Evolutionary conservation across 441 rosid genomes (phyloP), one percentile per base, ranked within the genome.

Genomic region (Euphorbia schlechtendalii): DNA sequence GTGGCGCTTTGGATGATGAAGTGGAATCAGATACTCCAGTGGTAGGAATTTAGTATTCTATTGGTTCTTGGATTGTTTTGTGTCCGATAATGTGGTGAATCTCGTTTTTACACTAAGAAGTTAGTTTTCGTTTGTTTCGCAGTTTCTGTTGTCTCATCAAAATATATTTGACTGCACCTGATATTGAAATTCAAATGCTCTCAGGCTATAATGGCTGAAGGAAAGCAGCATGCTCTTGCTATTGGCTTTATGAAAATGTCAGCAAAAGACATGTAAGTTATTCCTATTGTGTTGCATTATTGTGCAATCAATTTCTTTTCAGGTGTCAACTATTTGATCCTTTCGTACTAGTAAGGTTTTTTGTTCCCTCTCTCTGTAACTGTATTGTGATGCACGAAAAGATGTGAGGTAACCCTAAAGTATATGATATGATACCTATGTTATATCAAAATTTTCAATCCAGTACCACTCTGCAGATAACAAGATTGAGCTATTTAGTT

Each of bases 131-230:
- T 36, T 4, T 9, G 40, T 36, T 36, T 36, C 40, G 9, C 40
- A 3, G 40, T 36, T 36, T 36, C 9, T 36, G 9, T 36, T 36
- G 9, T 36, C 40, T 36, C 9, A 36, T 4, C 9, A 9, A 27
- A 21, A 21, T 48, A 25, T 36, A 21, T 32, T 18, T 38, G 5
- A 15, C 7, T 66, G 17, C 48, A 52, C 20, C 51, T 76, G 64
- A 76, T 58, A 32, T 53, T 41, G 70, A 52, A 70, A 64, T 51
- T 43, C 54, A 67, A 38, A 63, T 52, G 65, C 57, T 76, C n/a
- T 64, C 78, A 94, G 99, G 99, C 96, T n/a, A 87, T 94, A 69
- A 84, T 87, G 88, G 99, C 97, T 62, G 99, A 90, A 80, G 99
- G 99, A 74, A 94, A 94, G 81, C 93, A 90, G 61, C 95, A 89